Evolutionary conservation across 768 basidiomycete species (phyloP), one percentile per base, ranked within the genome.

Genomic region (Cyathus striatus): DNA sequence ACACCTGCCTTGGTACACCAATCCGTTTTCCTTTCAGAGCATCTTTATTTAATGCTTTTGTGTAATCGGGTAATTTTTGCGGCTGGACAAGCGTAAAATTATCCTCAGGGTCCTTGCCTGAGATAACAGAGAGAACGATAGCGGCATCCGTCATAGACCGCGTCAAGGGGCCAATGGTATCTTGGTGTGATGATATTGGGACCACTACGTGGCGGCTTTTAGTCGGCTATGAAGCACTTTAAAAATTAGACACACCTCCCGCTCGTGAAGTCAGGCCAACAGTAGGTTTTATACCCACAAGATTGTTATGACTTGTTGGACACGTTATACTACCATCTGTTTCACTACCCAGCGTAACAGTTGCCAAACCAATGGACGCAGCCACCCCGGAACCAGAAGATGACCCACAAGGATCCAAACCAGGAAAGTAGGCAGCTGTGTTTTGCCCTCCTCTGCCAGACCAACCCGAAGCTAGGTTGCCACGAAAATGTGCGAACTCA

Each of bases 221-320:
- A 38, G 6, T 34, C 7, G 41, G 42, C 20, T 17, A 9, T 13
- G 18, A 9, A 7, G 10, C 20, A n/a, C 20, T 9, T 37, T 13
- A 37, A 37, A 37, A 37, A 17, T 12, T 24, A 12, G 23, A 40
- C 32, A 34, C 44, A 75, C 80, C 79, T 56, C 79, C 80, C 13
- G 77, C 74, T 10, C 78, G 66, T 4, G 78, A 81, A 2, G 77
- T 79, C 25, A 79, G 56, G 0, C 80, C 80, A 6, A 81, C 68
- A 2, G 77, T 81, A 0, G 81, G 76, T 50, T 79, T 80, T 35
- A 82, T 76, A 0, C 79, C 80, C 3, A 66, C 79, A 5, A 80
- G 32, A 47, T 80, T 80, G 41, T 80, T 80, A n/a, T 66, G 55
- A 48, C 64, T 66, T 0, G 73, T 57, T 18, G 78, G 81, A 47